Evolutionary conservation across 2,329 filamentous ascomycete species (phyloP), one percentile per base, ranked within the genome.

Genomic region (Venturia nashicola): DNA sequence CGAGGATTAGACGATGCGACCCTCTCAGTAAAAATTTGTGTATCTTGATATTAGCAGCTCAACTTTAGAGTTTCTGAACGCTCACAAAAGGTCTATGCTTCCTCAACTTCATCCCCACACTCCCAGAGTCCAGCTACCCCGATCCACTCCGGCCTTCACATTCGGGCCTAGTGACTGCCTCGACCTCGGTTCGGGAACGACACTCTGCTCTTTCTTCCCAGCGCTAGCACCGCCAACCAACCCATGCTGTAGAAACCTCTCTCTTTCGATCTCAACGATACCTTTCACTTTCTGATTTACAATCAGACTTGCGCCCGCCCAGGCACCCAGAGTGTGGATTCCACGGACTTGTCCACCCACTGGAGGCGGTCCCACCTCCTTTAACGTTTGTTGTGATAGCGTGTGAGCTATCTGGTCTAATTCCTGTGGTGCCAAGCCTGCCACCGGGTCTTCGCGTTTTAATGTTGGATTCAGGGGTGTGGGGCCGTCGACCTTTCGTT

Each of bases 261-360:
- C 89, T 34, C 86, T 79, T 67, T 91, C 89, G 23, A 92, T 78
- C 39, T 86, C 83, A 2, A 87, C 86, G 62, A 90, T 80, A 1
- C 88, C 85, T 43, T 84, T 83, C 4, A 90, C 79, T 64, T 86
- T 87, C 65, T 91, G 77, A 67, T 87, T 84, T 2, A 86, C 83
- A 20, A 88, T 76, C 63, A 93, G 71, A 71, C 88, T 91, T 3
- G 85, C 89, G 12, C 89, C 89, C 23, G 83, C 82, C 88, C 89
- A 93, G 1, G 88, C 78, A 0, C 89, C 89, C 1, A 92, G 75
- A 0, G 86, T 86, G 66, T 89, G 85, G 1, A 91, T 76, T 2
- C 82, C 86, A 34, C 89, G 81, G 46, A 91, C 76, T 36, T 79
- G 76, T 2, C 87, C 87, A 46, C 83, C 82, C 1, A 84, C 70